These are phyloP conservation scores for Astrothelium macrocarpum DNA, from an alignment of 495 filamentous ascomycete genomes.

Conservation along the genomic window DNA sequence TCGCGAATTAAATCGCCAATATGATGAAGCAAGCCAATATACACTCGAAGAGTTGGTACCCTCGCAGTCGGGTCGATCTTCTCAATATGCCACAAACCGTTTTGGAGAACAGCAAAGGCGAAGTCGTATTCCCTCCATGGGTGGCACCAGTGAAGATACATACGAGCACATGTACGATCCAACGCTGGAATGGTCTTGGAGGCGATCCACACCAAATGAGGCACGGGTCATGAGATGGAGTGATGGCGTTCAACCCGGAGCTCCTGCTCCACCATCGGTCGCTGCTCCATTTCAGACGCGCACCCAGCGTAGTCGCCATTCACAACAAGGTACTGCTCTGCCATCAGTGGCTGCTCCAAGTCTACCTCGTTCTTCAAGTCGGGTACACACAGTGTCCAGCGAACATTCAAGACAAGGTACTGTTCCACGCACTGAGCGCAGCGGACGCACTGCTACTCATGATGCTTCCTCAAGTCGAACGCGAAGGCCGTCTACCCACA, in stretches of 20 bases:
- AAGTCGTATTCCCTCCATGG: too few relatives aligned
- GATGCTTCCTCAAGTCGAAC: not conserved
- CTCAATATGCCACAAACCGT: not conserved
- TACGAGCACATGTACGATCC: too few relatives aligned
- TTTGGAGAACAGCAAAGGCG: too few relatives aligned
- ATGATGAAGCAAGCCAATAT: not conserved
- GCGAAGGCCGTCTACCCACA: not conserved
- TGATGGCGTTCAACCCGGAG: not conserved
- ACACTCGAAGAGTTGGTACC: not conserved
- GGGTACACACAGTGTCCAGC: too few relatives aligned
- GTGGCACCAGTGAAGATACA: too few relatives aligned
- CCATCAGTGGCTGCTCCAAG: too few relatives aligned
- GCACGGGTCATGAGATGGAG: not conserved
- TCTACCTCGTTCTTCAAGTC: too few relatives aligned
- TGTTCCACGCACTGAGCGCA: too few relatives aligned
- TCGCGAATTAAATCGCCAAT: not conserved
- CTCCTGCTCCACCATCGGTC: not conserved
- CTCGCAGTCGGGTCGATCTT: not conserved
- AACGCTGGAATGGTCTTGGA: not conserved
- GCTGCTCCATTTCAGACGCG: not conserved
- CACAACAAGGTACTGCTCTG: not conserved
- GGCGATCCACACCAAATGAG: not conserved
- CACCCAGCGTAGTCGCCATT: not conserved
- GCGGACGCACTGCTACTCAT: not conserved
- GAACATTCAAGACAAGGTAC: too few relatives aligned